Percentiles rank a stretch among this genome's conserved stretches.
Evolutionary conservation across 192 early-diverging fungal species (phyloP).

Genomic region (Glomus cerebriforme): DNA sequence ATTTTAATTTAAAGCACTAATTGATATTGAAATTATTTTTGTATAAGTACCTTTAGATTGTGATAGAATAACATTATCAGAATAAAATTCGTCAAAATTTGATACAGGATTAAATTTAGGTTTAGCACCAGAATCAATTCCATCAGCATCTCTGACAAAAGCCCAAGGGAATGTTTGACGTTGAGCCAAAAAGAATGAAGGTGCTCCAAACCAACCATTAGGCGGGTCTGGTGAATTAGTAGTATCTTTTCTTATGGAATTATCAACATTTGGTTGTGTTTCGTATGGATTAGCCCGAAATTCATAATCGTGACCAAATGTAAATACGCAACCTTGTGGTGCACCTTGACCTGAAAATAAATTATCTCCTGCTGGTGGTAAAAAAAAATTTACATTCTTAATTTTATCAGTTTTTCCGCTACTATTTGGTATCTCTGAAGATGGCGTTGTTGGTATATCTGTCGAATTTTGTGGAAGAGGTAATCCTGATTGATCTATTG

Average conservation of each 20-base stretch:
- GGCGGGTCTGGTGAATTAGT: slow-evolving; percentile 40
- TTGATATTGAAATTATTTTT: too few species aligned
- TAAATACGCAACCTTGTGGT: slow-evolving; percentile 45
- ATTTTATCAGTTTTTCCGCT: slow-evolving; percentile 35
- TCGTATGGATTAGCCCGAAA: slow-evolving; percentile 36
- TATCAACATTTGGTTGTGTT: slow-evolving; percentile 26
- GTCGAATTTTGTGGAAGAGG: slow-evolving; percentile 25
- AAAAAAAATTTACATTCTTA: slow-evolving; percentile 42
- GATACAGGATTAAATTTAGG: slow-evolving; percentile 37
- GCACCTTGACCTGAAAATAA: slow-evolving; percentile 33
- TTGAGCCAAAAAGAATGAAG: slow-evolving; percentile 37
- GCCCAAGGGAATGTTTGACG: slow-evolving; percentile 44
- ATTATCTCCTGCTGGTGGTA: slow-evolving; percentile 35
- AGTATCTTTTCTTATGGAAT: slow-evolving; percentile 29
- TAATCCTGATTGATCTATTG: not conserved
- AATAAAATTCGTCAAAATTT: not conserved
- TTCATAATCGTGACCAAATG: slow-evolving; percentile 45
- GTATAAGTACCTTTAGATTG: too few species aligned
- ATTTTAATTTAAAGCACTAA: slow-evolving; percentile 12
- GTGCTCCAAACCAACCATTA: slow-evolving; percentile 50
- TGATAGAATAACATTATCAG: too few species aligned
- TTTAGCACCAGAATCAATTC: slow-evolving; percentile 44
- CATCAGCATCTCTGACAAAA: slow-evolving; percentile 36
- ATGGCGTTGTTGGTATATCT: slow-evolving; percentile 38
- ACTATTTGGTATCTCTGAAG: slow-evolving; percentile 42